These are phyloP conservation scores for Arthrobotrys sinensis DNA, from an alignment of 2,329 filamentous ascomycete species.

Conservation along the genomic window DNA sequence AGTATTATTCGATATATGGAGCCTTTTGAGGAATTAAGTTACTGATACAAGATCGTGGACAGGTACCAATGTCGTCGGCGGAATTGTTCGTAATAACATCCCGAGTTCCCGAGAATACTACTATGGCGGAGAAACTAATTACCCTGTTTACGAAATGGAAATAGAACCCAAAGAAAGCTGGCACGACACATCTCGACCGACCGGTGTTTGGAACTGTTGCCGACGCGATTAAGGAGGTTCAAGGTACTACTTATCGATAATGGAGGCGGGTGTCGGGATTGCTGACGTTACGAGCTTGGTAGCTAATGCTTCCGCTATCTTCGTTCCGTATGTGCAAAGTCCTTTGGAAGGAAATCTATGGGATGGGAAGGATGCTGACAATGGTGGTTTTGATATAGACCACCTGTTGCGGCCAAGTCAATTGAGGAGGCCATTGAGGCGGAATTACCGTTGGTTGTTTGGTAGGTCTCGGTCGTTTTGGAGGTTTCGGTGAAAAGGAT, in stretches of 20 bases:
- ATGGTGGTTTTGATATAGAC: constrained; percentile 73
- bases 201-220: constrained; percentile 92
- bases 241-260: constrained; percentile 60
- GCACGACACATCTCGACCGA: constrained; percentile 86
- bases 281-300: constrained; percentile 70
- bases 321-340: constrained; percentile 81
- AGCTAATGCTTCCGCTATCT: constrained; percentile 92
- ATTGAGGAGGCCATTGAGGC: constrained; percentile 96
- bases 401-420: constrained; percentile 90
- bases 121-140: background rate
- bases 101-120: background rate
- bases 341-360: constrained; percentile 17
- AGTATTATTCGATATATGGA: constrained; percentile 60
- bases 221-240: constrained; percentile 86
- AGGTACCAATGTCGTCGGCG: constrained; percentile 98
- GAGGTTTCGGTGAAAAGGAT: background rate
- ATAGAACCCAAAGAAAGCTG: constrained; percentile 95
- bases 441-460: constrained; percentile 94
- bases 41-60: constrained; percentile 64
- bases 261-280: background rate
- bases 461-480: constrained; percentile 69
- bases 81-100: constrained; percentile 72
- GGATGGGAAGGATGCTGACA: constrained; percentile 34
- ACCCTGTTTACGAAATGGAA: background rate
- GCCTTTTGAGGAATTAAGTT: constrained; percentile 61